phyloP scores from a whole-genome alignment of 1,139 yeast genomes.

The Lodderomyces theae region DNA sequence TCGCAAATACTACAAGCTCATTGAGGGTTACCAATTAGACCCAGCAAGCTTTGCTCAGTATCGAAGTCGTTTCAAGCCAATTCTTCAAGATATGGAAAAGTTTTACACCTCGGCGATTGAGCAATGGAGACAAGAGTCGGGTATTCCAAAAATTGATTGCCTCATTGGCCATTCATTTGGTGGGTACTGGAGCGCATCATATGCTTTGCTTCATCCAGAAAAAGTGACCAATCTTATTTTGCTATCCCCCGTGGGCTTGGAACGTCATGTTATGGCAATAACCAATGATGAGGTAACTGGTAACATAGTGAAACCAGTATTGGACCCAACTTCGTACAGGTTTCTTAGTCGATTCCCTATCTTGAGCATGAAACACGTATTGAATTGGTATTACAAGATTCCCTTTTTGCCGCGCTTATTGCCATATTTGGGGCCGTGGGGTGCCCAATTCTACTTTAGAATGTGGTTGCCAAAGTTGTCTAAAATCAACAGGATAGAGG shows the following conservation, averaged over 20 bases:
- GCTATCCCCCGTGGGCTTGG: conserved; percentile 91
- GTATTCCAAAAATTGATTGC: conserved; percentile 36
- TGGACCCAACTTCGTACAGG: conserved; percentile 36
- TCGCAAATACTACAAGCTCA: conserved; percentile 42
- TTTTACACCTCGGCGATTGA: conserved; percentile 41
- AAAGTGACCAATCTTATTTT: conserved; percentile 64
- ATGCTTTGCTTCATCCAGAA: conserved; percentile 46
- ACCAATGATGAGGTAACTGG: conserved; percentile 32
- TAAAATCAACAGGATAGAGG: conserved; percentile 48
- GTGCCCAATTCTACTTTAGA: conserved; percentile 41
- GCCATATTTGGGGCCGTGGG: conserved; percentile 50
- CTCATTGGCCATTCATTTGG: conserved; percentile 48
- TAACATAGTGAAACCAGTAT: conserved; percentile 26
- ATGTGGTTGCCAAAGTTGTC: conserved; percentile 47
- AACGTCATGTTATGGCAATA: conserved; percentile 63
- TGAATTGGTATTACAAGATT: conserved; percentile 40
- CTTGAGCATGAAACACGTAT: conserved; percentile 27
- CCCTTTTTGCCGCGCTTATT: conserved; percentile 45
- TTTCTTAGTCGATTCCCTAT: conserved; percentile 49
- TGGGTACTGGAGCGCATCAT: conserved; percentile 47
- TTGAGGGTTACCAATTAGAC: conserved; percentile 34
- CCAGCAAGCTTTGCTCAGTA: conserved; percentile 26
- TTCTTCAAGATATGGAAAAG: conserved; percentile 38
- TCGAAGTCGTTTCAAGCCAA: conserved; percentile 38
- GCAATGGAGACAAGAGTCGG: conserved; percentile 33